Evolutionary conservation across 768 basidiomycete species (phyloP).

Genomic region (Mycena epipterygia): DNA sequence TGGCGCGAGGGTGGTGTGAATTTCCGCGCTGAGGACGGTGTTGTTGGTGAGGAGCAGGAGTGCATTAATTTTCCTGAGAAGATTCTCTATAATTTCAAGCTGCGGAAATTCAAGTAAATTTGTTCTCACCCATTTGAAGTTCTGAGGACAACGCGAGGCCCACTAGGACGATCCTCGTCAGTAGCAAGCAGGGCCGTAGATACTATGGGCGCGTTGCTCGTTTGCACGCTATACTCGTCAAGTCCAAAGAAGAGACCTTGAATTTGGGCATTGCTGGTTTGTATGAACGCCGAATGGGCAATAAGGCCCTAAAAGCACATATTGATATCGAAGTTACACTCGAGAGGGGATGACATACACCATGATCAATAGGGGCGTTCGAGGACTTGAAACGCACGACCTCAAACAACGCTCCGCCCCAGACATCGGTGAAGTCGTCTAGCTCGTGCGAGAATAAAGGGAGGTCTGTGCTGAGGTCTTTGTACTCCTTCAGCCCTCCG

Average conservation of each 20-base stretch:
- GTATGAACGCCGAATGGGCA: constrained; percentile 10
- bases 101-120: constrained; percentile 6
- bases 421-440: background rate
- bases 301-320: constrained; percentile 9
- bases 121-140: constrained; percentile 10
- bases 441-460: too few relatives aligned
- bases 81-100: constrained; percentile 6
- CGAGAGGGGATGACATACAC: constrained; percentile 10
- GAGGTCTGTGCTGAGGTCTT: too few relatives aligned
- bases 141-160: constrained; percentile 4
- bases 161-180: background rate
- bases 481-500: too few relatives aligned
- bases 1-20: constrained; percentile 4
- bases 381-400: constrained; percentile 4
- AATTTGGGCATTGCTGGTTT: constrained; percentile 9
- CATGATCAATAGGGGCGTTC: constrained; percentile 7
- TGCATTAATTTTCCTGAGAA: constrained; percentile 8
- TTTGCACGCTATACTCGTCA: constrained; percentile 6
- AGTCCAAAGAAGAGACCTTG: constrained; percentile 6
- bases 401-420: constrained; percentile 2
- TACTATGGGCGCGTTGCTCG: background rate
- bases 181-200: background rate
- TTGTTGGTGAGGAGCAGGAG: constrained; percentile 8
- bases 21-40: constrained; percentile 11
- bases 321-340: constrained; percentile 9